phyloP scores from a whole-genome alignment of 2,329 filamentous ascomycete genomes.

The Zasmidium angulare region DNA sequence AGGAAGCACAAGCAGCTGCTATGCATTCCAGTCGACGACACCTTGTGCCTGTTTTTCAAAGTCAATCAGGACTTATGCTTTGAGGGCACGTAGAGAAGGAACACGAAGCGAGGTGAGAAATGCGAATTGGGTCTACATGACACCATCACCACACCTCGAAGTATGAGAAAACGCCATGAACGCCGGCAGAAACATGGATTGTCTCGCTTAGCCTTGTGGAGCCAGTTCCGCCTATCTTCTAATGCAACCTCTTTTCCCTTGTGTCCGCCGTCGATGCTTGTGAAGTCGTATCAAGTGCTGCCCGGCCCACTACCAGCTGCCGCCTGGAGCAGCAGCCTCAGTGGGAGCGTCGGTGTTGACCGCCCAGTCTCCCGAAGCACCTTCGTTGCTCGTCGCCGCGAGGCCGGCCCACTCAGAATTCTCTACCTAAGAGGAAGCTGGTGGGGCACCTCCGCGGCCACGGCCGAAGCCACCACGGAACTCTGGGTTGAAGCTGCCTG shows the following conservation, averaged over 20 bases:
- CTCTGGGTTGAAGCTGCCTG: constrained; percentile 86
- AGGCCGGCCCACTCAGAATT: constrained; percentile 16
- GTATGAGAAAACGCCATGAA: neutral
- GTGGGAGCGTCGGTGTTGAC: neutral
- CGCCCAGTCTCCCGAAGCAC: neutral
- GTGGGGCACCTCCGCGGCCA: constrained; percentile 60
- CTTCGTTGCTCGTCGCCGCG: neutral
- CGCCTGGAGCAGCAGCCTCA: neutral
- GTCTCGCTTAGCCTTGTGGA: constrained; percentile 6
- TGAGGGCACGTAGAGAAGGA: too few relatives aligned
- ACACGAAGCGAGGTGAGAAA: too few relatives aligned
- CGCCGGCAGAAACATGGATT: constrained; percentile 5
- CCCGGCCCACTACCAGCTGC: neutral
- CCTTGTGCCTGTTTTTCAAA: too few relatives aligned
- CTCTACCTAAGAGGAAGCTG: constrained; percentile 40
- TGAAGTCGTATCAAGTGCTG: neutral
- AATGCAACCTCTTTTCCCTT: constrained; percentile 6
- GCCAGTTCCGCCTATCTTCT: constrained; percentile 7
- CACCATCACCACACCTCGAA: neutral
- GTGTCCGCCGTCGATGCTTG: neutral
- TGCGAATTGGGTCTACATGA: neutral
- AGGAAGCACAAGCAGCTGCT: too few relatives aligned
- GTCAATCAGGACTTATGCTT: too few relatives aligned
- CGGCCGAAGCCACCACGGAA: constrained; percentile 70
- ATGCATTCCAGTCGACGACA: too few relatives aligned